Evolutionary conservation across 164 flowering plant genomes (phyloP).

Genomic region (Vitis labrusca): DNA sequence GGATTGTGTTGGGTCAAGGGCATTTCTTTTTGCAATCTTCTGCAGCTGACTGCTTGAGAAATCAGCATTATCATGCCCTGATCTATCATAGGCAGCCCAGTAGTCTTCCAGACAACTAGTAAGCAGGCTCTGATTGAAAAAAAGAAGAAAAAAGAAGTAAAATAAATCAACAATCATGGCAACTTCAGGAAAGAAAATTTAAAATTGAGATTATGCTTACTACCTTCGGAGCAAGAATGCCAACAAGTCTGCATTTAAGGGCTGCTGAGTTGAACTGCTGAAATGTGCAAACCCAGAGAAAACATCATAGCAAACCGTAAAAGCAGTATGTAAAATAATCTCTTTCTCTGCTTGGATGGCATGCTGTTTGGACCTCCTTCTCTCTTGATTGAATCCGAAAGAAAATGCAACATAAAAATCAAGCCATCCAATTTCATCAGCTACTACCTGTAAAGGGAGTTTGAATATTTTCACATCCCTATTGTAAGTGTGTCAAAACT

Average conservation of each 20-base stretch:
- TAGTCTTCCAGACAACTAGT: slow-evolving; percentile 53
- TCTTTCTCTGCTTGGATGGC: slow-evolving; percentile 64
- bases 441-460: slow-evolving; percentile 44
- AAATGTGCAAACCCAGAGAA: slow-evolving; percentile 59
- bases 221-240: slow-evolving; percentile 57
- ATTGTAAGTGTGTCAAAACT: neutral
- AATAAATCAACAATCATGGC: too few species aligned
- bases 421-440: slow-evolving; percentile 72
- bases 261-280: slow-evolving; percentile 45
- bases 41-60: slow-evolving; percentile 32
- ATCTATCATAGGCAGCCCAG: slow-evolving; percentile 56
- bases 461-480: neutral
- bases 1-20: slow-evolving; percentile 14
- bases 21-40: slow-evolving; percentile 24
- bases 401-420: slow-evolving; percentile 43
- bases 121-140: slow-evolving; percentile 52
- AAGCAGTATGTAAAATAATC: slow-evolving; percentile 47
- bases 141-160: neutral
- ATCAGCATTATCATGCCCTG: slow-evolving; percentile 35
- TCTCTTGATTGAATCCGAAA: slow-evolving; percentile 22
- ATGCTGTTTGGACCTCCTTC: slow-evolving; percentile 43
- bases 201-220: neutral
- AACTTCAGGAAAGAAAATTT: neutral
- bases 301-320: slow-evolving; percentile 55
- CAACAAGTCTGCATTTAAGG: slow-evolving; percentile 36